Base-by-base conservation (phyloP, 2,329 filamentous ascomycete species). In the Teratosphaeria pseudoeucalypti region DNA sequence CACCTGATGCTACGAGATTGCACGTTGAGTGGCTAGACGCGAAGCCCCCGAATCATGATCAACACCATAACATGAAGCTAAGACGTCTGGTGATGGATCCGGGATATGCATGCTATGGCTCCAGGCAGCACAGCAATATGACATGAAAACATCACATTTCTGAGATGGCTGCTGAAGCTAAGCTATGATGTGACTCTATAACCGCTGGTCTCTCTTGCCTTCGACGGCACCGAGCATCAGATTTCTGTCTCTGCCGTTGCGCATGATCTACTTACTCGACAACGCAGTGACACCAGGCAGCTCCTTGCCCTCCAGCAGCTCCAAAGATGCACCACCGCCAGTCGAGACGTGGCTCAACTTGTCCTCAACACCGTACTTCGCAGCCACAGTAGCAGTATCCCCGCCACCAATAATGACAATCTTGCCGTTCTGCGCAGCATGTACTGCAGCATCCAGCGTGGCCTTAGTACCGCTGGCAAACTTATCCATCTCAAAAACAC, bases 291-390 rank as follows among this genome's bases (percentile, higher is more conserved):
- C 92, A 81, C 94, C 94, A 60, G 94, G 94, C 72, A 99, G 82
- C 66, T 90, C 92, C 85, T 99, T 99, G 78, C 94, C 94, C 84
- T 99, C 94, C 64, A 99, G 85, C 71, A 99, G 81, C 83, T 99
- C 94, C 72, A 99, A 82, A 70, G 88, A 92, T 67, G 94, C 94
- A 79, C 94, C 94, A 72, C 94, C 94, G 68, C 94, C 94, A 34
- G 94, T 99, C 56, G 91, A 96, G 64, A 99, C 94, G 80, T 99
- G 94, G 81, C 91, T 96, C 73, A 97, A 84, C 85, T 97, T 95
- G 78, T 90, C 86, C 83, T 99, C 94, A 64, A 90, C 92, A 58
- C 87, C 87, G 76, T 96, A 99, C 83, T 99, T 96, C 76, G 92
- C 92, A 58, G 94, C 94, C 55, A 97, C 94, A 62, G 94, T 99